Evolutionary conservation across 208 protist genomes (phyloP), one percentile per base, ranked within the genome.

Genomic region (Acanthamoeba castellanii): DNA sequence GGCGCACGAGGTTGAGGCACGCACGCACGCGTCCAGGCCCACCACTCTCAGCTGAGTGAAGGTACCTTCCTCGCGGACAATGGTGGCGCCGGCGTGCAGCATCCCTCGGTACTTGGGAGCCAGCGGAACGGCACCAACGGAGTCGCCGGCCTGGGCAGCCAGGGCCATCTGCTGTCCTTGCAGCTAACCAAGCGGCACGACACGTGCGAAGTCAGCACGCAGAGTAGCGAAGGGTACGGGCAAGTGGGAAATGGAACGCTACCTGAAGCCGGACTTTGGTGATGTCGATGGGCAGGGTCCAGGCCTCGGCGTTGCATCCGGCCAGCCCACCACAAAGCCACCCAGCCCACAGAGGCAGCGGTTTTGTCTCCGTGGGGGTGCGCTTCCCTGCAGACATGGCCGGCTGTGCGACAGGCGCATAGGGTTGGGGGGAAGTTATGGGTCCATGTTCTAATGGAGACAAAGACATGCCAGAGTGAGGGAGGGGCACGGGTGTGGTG

Each of bases 271-370:
- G 34, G 20, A 95, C 74, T 72, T 95, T 95, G 30, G 93, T 95
- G 66, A 95, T 95, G 50, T 95, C 93, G 22, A 95, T 95, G 42
- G 93, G 93, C n/a, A 95, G 93, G 22, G 93, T 95, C 34, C 93
- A 89, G 42, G 93, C 87, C 76, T 95, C 93, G 30, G 93, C 93
- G 93, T 76, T 95, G 64, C 82, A 92, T 0, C 82, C 78, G 82
- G 82, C 93, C 25, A 88, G 50, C 0, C 70, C 66, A 18, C 93
- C 93, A 74, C 82, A 90, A 5, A 95, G 27, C 82, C 82, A 95
- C 6, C 82, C 74, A 27, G 93, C 66, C 93, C 93, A 95, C 78
- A 89, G 25, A 1, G 92, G 59, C n/a, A 94, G 59, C 20, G 74
- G 61, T 30, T 78, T 94, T 0, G 64, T 64, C 42, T 70, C 85